Evolutionary conservation across 345 rosid genomes (phyloP), one percentile per base, ranked within the genome.

Genomic region (Turnera subulata): DNA sequence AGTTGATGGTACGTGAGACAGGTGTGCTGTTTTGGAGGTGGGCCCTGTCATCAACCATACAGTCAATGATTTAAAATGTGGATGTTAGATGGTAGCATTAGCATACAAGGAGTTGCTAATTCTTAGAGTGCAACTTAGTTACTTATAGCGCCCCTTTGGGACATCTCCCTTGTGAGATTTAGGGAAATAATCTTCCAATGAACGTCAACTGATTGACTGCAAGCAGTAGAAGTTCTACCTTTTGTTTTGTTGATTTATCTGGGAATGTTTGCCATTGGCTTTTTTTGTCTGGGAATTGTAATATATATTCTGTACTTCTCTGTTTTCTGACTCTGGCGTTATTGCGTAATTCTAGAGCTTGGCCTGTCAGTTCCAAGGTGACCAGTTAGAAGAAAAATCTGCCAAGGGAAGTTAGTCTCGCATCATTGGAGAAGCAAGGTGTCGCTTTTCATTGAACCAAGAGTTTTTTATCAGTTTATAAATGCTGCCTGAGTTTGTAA

Each of bases 301-400:
- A 12, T 17, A 21, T 14, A 18, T 22, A 32, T 59, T 44, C 21
- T 50, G 22, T 23, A 18, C 50, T 22, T 56, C 15, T 20, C 50
- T 22, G 5, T 32, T 43, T 50, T 72, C 82, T 70, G 73, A 76
- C 68, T 56, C 38, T 11, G 17, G 37, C 32, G 46, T 64, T 54
- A 51, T 16, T 60, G 46, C 73, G 65, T 64, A 39, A 75, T 61
- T 46, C 37, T 75, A 89, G 96, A 80, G 87, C 73, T 83, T 62
- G 96, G 98, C 56, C 78, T 78, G 66, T 83, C 91, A 1, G 91
- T 79, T 56, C 96, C 93, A 68, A 92, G 98, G 93, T 92, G 95
- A 87, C 76, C 25, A 55, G 60, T 55, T 64, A 35, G 69, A 20
- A 33, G 61, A 60, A 50, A n/a, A 46, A 61, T 42, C 39, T 61